Evolutionary conservation across 1,284 basidiomycete species (phyloP).

Genomic region (Ustilago nuda): DNA sequence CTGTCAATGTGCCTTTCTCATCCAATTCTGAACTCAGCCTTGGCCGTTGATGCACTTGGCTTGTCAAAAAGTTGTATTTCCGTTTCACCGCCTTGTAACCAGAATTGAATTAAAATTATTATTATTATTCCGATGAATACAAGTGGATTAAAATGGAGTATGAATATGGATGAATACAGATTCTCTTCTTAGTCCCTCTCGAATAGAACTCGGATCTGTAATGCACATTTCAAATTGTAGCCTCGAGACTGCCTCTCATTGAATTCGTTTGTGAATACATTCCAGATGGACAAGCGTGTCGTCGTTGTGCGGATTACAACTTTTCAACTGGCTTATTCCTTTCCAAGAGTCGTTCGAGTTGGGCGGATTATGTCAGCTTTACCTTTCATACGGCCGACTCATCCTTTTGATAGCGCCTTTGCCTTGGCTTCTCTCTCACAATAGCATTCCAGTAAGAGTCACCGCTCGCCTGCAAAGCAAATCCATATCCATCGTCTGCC

Average conservation of each 20-base stretch:
- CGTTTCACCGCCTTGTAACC: too few species aligned
- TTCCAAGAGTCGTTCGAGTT: background rate
- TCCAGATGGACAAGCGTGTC: background rate
- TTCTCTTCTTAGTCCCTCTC: too few species aligned
- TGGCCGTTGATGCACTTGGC: background rate
- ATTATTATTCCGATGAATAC: too few species aligned
- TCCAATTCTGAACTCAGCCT: slow-evolving; percentile 5
- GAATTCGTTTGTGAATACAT: too few species aligned
- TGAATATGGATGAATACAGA: too few species aligned
- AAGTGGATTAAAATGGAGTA: too few species aligned
- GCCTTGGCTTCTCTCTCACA: background rate
- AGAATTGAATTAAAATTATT: too few species aligned
- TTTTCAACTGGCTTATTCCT: background rate
- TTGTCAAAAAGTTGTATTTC: slow-evolving; percentile 1
- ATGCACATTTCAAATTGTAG: too few species aligned
- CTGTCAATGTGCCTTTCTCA: background rate
- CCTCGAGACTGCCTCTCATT: too few species aligned
- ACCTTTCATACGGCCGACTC: background rate
- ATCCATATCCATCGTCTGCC: background rate
- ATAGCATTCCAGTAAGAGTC: background rate
- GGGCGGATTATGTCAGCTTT: background rate
- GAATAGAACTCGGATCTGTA: too few species aligned
- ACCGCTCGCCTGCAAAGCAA: too few species aligned
- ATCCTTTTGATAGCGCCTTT: background rate
- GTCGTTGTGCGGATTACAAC: background rate